Percentiles rank a stretch among this genome's conserved stretches.
These are phyloP conservation scores for Fusarium chaquense DNA, from an alignment of 2,329 filamentous ascomycete genomes.

Conservation along the genomic window DNA sequence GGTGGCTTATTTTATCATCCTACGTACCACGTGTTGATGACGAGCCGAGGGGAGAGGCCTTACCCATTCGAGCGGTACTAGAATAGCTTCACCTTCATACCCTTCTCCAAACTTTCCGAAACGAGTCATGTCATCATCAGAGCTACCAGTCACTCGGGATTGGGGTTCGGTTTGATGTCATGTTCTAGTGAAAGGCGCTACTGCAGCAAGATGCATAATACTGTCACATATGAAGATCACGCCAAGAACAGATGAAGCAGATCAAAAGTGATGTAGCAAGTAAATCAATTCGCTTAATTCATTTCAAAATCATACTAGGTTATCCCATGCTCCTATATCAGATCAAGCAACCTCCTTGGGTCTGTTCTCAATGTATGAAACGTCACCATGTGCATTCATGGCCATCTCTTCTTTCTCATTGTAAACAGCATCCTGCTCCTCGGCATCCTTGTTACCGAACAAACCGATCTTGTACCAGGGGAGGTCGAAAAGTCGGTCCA, in stretches of 20 bases:
- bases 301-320: neutral
- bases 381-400: slow-evolving; percentile 6
- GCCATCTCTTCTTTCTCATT: slow-evolving; percentile 17
- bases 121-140: neutral
- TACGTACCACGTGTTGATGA: neutral
- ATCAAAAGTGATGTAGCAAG: neutral
- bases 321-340: neutral
- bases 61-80: neutral
- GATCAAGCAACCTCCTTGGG: slow-evolving; percentile 10
- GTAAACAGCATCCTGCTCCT: slow-evolving; percentile 21
- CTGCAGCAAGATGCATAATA: neutral
- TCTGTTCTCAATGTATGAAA: slow-evolving; percentile 18
- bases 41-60: neutral
- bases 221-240: neutral
- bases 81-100: too few species aligned
- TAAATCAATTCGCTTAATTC: slow-evolving; percentile 2
- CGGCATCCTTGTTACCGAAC: slow-evolving; percentile 25
- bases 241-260: neutral
- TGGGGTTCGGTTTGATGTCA: neutral
- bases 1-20: neutral
- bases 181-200: neutral
- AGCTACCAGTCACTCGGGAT: neutral
- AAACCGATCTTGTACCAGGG: slow-evolving; percentile 26
- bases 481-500: slow-evolving; percentile 24
- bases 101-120: neutral